These are phyloP conservation scores for Sporobolomyces roseus DNA, from an alignment of 768 basidiomycete species.

Conservation along the genomic window DNA sequence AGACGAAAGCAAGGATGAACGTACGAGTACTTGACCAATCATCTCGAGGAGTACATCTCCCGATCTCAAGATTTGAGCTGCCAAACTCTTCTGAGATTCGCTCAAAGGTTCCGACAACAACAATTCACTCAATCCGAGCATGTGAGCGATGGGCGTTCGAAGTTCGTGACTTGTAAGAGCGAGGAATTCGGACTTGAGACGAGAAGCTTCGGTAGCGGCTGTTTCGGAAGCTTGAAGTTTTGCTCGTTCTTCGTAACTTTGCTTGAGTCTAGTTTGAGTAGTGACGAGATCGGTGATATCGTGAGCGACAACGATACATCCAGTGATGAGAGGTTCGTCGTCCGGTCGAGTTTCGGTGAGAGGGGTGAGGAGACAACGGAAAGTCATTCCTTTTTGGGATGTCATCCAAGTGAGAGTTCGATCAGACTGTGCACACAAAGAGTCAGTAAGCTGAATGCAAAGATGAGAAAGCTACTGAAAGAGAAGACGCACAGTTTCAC, in stretches of 20 bases:
- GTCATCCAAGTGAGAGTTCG: constrained; percentile 1
- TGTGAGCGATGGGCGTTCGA: constrained; percentile 30
- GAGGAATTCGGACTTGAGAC: constrained; percentile 39
- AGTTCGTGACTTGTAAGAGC: constrained; percentile 34
- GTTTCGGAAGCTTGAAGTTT: constrained; percentile 35
- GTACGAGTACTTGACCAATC: constrained; percentile 40
- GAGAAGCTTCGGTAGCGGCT: constrained; percentile 37
- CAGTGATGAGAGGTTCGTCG: constrained; percentile 17
- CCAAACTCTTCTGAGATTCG: constrained; percentile 24
- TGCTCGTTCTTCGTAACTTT: constrained; percentile 36
- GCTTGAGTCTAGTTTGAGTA: constrained; percentile 23
- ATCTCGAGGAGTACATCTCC: constrained; percentile 41
- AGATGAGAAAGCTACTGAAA: background rate
- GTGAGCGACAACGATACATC: constrained; percentile 40
- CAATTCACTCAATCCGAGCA: constrained; percentile 39
- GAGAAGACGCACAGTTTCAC: constrained; percentile 8
- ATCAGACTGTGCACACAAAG: background rate
- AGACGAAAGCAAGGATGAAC: too few relatives aligned
- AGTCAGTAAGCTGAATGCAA: background rate
- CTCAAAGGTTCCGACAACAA: constrained; percentile 32
- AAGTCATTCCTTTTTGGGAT: constrained; percentile 1
- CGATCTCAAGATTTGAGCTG: constrained; percentile 32
- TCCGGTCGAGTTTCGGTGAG: constrained; percentile 24
- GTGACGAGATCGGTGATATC: constrained; percentile 39
- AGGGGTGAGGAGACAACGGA: constrained; percentile 26